Conservation (phyloP, 2,329 filamentous ascomycete genomes). For the Metarhizium robertsii region DNA sequence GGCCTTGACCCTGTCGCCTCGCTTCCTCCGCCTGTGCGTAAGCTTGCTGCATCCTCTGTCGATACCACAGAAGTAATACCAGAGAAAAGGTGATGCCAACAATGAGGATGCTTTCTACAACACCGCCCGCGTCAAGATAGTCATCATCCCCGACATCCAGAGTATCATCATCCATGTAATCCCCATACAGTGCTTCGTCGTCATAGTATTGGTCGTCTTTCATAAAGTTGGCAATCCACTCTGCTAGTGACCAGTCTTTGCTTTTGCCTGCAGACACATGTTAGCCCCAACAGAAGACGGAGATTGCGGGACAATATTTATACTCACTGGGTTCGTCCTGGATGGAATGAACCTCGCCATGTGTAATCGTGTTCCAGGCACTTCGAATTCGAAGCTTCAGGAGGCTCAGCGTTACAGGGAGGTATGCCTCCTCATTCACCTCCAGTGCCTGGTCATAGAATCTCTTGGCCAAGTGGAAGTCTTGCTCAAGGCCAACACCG, state of each 20-base stretch:
- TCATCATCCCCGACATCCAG: conserved; percentile 48
- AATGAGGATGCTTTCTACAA: conserved; percentile 79
- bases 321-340: conserved; percentile 74
- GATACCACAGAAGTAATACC: conserved; percentile 71
- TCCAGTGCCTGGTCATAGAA: conserved; percentile 91
- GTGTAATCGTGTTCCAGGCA: conserved; percentile 88
- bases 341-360: conserved; percentile 87
- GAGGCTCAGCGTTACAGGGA: conserved; percentile 82
- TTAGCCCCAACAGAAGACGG: conserved; percentile 15
- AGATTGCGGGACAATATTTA: conserved; percentile 23
- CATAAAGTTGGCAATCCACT: conserved; percentile 84
- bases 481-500: conserved; percentile 82
- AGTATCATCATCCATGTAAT: conserved; percentile 44
- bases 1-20: conserved; percentile 21
- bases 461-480: conserved; percentile 93
- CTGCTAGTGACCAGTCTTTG: conserved; percentile 67
- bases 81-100: conserved; percentile 66
- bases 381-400: conserved; percentile 77
- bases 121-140: conserved; percentile 63
- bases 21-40: conserved; percentile 28
- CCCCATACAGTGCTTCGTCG: conserved; percentile 36
- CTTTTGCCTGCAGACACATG: conserved; percentile 42
- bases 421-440: conserved; percentile 86
- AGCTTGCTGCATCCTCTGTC: conserved; percentile 58
- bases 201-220: conserved; percentile 63